These are phyloP conservation scores for grape (Vitis vinifera) DNA, from an alignment of 164 flowering plant species.

Conservation along the genomic window DNA sequence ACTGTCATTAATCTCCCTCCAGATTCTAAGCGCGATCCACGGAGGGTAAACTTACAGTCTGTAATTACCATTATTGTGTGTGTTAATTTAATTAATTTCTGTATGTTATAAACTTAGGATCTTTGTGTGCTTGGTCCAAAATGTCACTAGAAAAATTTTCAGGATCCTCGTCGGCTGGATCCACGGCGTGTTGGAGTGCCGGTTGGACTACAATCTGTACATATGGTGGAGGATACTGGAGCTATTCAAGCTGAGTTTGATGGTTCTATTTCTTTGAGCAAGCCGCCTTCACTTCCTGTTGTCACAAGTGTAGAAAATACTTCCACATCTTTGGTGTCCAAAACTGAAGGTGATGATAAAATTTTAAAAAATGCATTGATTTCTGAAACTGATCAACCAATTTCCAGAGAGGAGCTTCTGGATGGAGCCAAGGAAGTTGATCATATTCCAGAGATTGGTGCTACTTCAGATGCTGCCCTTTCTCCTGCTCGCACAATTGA, in stretches of 20 bases:
- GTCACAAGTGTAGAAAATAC: conserved; percentile 29
- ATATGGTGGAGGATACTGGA: conserved; percentile 44
- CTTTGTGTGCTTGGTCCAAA: conserved; percentile 2
- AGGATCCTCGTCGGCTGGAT: conserved; percentile 98
- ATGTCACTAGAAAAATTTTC: conserved; percentile 18
- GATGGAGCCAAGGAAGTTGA: conserved; percentile 32
- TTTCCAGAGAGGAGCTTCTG: conserved; percentile 31
- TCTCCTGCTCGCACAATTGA: conserved; percentile 38
- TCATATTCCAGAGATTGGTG: conserved; percentile 24
- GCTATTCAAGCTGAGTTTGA: conserved; percentile 41
- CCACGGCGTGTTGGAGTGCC: conserved; percentile 67
- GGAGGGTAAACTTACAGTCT: conserved; percentile 61
- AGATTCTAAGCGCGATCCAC: conserved; percentile 85
- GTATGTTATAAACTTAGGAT: not conserved
- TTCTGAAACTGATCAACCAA: conserved; percentile 29
- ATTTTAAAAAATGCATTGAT: conserved; percentile 26
- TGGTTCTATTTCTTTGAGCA: conserved; percentile 28
- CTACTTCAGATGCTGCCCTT: conserved; percentile 33
- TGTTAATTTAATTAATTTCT: conserved; percentile 3
- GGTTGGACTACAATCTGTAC: conserved; percentile 33
- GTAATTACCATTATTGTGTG: not conserved
- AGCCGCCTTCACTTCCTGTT: conserved; percentile 27
- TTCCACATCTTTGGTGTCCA: conserved; percentile 22
- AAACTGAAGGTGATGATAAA: conserved; percentile 33
- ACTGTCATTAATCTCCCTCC: conserved; percentile 30